Evolutionary conservation across 2,329 filamentous ascomycete species (phyloP).

Genomic region (Trichoderma breve): DNA sequence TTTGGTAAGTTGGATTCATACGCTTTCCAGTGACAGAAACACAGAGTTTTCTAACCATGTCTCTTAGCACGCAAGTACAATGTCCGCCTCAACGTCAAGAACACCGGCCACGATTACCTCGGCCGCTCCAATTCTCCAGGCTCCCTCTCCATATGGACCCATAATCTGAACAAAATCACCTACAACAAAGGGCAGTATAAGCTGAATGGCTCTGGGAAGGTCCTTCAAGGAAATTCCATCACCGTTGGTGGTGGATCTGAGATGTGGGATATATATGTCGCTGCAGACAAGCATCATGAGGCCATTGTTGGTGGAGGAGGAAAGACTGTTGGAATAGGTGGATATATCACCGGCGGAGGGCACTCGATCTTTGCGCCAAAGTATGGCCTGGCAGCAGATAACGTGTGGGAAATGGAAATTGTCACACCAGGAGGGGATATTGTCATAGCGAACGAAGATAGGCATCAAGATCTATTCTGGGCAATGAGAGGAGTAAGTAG

Average conservation of each 20-base stretch:
- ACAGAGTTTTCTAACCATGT: constrained; percentile 33
- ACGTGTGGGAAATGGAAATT: constrained; percentile 58
- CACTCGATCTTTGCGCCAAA: constrained; percentile 53
- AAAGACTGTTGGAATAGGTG: constrained; percentile 57
- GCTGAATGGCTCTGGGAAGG: constrained; percentile 39
- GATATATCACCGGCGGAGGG: constrained; percentile 61
- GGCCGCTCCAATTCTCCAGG: constrained; percentile 49
- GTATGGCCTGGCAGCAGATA: constrained; percentile 61
- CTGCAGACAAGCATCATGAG: constrained; percentile 44
- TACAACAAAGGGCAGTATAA: constrained; percentile 42
- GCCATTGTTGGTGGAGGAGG: constrained; percentile 55
- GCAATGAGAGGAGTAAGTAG: constrained; percentile 55
- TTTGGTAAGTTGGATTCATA: constrained; percentile 40
- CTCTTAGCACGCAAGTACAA: constrained; percentile 41
- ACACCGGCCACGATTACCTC: constrained; percentile 43
- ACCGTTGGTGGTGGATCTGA: constrained; percentile 54
- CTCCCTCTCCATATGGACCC: constrained; percentile 54
- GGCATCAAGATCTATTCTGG: constrained; percentile 62
- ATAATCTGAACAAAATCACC: constrained; percentile 42
- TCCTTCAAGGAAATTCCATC: constrained; percentile 48
- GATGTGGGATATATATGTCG: constrained; percentile 47
- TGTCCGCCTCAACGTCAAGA: constrained; percentile 42
- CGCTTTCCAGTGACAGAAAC: too few species aligned
- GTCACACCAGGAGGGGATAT: constrained; percentile 52
- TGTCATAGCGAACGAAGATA: constrained; percentile 49